These are phyloP conservation scores for Apiospora saccharicola DNA, from an alignment of 2,329 filamentous ascomycete genomes.

Conservation along the genomic window DNA sequence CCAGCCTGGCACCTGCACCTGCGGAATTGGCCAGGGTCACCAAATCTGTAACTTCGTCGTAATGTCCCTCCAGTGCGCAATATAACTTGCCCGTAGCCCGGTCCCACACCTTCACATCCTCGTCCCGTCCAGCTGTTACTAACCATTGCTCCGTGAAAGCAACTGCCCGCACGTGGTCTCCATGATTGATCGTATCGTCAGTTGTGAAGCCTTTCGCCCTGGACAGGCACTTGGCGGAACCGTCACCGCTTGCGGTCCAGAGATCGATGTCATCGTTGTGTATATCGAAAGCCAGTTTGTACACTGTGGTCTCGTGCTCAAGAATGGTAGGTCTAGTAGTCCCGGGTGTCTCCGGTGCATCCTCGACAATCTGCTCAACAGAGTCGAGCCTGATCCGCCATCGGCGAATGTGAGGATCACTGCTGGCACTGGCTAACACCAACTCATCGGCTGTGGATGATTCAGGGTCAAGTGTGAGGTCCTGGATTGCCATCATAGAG, in stretches of 20 bases:
- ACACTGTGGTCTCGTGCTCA: slow-evolving; percentile 91
- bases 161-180: slow-evolving; percentile 89
- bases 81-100: slow-evolving; percentile 73
- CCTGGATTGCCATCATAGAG: slow-evolving; percentile 79
- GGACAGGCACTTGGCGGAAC: slow-evolving; percentile 81
- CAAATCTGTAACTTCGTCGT: slow-evolving; percentile 88
- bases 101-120: slow-evolving; percentile 93
- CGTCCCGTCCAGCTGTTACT: slow-evolving; percentile 87
- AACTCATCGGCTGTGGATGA: slow-evolving; percentile 58
- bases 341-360: slow-evolving; percentile 49
- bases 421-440: slow-evolving; percentile 80
- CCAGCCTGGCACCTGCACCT: slow-evolving; percentile 58
- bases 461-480: slow-evolving; percentile 77
- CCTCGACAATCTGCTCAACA: slow-evolving; percentile 62
- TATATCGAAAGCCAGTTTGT: slow-evolving; percentile 76
- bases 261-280: slow-evolving; percentile 72
- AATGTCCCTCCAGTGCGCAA: slow-evolving; percentile 83
- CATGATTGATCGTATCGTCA: slow-evolving; percentile 79
- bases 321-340: slow-evolving; percentile 63
- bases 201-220: slow-evolving; percentile 72
- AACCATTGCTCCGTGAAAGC: slow-evolving; percentile 79
- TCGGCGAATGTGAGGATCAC: slow-evolving; percentile 78
- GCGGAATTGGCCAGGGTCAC: slow-evolving; percentile 60
- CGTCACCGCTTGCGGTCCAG: slow-evolving; percentile 94
- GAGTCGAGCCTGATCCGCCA: slow-evolving; percentile 69